A percentile compares a stretch with the other conserved stretches of the same genome.
phyloP scores from a whole-genome alignment of 345 rosid species.

The Xanthoceras sorbifolium region DNA sequence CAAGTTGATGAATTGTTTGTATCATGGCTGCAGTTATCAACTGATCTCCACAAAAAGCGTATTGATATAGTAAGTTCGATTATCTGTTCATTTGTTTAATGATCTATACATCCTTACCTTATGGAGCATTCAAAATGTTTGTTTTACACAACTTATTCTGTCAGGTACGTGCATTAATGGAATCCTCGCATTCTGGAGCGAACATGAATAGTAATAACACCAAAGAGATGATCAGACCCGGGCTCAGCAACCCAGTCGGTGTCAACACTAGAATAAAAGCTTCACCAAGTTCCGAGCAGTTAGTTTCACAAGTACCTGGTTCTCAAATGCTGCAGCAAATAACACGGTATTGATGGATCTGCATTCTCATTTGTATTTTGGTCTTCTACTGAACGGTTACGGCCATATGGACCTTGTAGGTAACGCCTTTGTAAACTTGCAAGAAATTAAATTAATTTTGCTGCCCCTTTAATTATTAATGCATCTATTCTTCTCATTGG shows the following conservation, averaged over 20 bases:
- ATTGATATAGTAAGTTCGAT: slow-evolving; percentile 68
- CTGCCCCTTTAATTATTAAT: not conserved
- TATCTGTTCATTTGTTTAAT: not conserved
- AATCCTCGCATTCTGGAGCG: slow-evolving; percentile 60
- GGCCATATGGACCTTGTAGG: slow-evolving; percentile 22
- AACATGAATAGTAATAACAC: slow-evolving; percentile 47
- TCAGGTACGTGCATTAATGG: slow-evolving; percentile 70
- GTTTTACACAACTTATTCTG: slow-evolving; percentile 13
- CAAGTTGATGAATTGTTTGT: slow-evolving; percentile 21
- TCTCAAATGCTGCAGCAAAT: slow-evolving; percentile 83
- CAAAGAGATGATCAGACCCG: slow-evolving; percentile 62
- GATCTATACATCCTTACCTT: slow-evolving; percentile 7
- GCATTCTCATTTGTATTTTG: slow-evolving; percentile 15
- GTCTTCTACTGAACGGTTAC: slow-evolving; percentile 12
- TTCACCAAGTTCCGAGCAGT: slow-evolving; percentile 79
- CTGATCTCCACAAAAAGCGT: slow-evolving; percentile 74
- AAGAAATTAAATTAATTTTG: not conserved
- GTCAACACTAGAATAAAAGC: slow-evolving; percentile 62
- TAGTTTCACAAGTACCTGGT: slow-evolving; percentile 61
- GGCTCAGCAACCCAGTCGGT: slow-evolving; percentile 55
- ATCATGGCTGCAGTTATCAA: slow-evolving; percentile 54
- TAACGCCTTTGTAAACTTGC: slow-evolving; percentile 24
- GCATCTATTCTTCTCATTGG: too few species aligned
- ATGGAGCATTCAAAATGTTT: slow-evolving; percentile 19
- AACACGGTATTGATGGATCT: slow-evolving; percentile 62